Evolutionary conservation across 371 early-diverging fungal species (phyloP).

Genomic region (Enteropsectra breve): DNA sequence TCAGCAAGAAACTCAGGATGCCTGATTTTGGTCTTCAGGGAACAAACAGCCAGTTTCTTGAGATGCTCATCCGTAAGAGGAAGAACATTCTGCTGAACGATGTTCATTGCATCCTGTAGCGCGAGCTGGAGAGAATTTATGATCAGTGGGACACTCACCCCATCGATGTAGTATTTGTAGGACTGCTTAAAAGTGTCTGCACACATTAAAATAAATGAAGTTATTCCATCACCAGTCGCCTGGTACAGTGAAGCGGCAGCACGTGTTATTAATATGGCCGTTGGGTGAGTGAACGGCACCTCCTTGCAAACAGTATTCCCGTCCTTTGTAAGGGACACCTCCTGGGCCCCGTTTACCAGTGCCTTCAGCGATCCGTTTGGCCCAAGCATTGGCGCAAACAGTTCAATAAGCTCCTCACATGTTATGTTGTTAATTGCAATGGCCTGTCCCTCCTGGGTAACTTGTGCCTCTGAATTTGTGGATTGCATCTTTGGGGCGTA

Average conservation of each 20-base stretch:
- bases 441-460: constrained; percentile 73
- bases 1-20: constrained; percentile 80
- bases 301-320: constrained; percentile 64
- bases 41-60: constrained; percentile 77
- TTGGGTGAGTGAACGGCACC: constrained; percentile 98
- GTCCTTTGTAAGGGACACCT: constrained; percentile 62
- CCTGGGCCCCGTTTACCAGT: constrained; percentile 67
- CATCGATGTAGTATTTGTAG: constrained; percentile 83
- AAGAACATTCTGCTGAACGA: constrained; percentile 73
- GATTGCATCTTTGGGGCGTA: constrained; percentile 48
- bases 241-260: constrained; percentile 94
- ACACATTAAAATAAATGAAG: constrained; percentile 82
- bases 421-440: constrained; percentile 87
- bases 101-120: constrained; percentile 65
- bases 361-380: constrained; percentile 97
- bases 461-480: constrained; percentile 57
- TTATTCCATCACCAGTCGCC: constrained; percentile 95
- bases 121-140: constrained; percentile 88
- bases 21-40: constrained; percentile 83
- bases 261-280: constrained; percentile 93
- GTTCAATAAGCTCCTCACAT: constrained; percentile 81
- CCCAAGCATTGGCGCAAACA: constrained; percentile 85
- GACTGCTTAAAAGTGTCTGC: constrained; percentile 90
- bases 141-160: constrained; percentile 82
- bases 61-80: constrained; percentile 71